Percentiles rank a stretch among this genome's conserved stretches.
These are phyloP conservation scores for Brassica napus DNA, from an alignment of 345 rosid genomes.

Conservation along the genomic window Da-Ae NC_063448.1:8121501-8122000, in stretches of 20 bases:
- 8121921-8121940: conserved; percentile 8
- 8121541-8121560: background rate
- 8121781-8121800: background rate
- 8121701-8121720: conserved; percentile 46
- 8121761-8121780: background rate
- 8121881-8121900: background rate
- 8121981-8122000: conserved; percentile 66
- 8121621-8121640: background rate
- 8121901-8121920: background rate
- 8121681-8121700: conserved; percentile 53
- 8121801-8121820: background rate
- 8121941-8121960: conserved; percentile 64
- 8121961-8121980: conserved; percentile 62
- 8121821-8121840: background rate
- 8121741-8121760: background rate
- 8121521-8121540: background rate
- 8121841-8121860: background rate
- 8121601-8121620: background rate
- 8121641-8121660: conserved; percentile 1
- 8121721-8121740: conserved; percentile 55
- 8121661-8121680: conserved; percentile 7
- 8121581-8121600: background rate
- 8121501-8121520: background rate
- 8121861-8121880: background rate
- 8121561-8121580: background rate